These are phyloP conservation scores for Carex pumila DNA, from an alignment of 176 grass and related monocot species.

Conservation along the genomic window DNA sequence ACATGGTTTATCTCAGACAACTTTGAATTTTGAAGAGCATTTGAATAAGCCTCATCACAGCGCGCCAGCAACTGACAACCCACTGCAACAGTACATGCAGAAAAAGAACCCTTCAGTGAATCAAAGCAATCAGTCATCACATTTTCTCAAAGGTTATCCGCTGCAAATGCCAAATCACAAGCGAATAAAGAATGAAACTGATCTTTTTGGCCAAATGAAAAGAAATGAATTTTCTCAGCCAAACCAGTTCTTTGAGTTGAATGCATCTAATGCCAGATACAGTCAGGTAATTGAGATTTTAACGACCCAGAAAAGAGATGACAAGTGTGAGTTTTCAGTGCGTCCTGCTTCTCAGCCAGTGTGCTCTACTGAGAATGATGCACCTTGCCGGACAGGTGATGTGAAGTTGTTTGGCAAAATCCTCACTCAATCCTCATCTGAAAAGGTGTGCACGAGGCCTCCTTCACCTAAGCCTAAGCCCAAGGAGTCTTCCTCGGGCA, in stretches of 20 bases:
- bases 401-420: conserved; percentile 47
- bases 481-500: not conserved
- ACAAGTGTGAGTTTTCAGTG: not conserved
- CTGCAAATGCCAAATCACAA: conserved; percentile 31
- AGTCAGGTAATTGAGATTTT: not conserved
- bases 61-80: not conserved
- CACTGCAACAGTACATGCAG: conserved; percentile 28
- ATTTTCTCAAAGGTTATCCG: conserved; percentile 35
- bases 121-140: conserved; percentile 16
- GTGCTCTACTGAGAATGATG: not conserved
- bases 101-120: conserved; percentile 15
- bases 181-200: conserved; percentile 25
- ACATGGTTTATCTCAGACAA: conserved; percentile 21
- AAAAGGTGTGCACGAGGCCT: conserved; percentile 6
- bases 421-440: conserved; percentile 22
- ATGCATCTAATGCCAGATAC: not conserved
- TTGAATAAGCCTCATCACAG: conserved; percentile 19
- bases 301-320: conserved; percentile 1
- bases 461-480: not conserved
- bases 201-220: not conserved
- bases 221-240: conserved; percentile 13
- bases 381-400: conserved; percentile 15
- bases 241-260: conserved; percentile 26
- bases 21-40: conserved; percentile 41
- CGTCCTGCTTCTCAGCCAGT: not conserved